Evolutionary conservation across 1,284 basidiomycete genomes (phyloP).

Genomic region (Naganishia sp.): DNA sequence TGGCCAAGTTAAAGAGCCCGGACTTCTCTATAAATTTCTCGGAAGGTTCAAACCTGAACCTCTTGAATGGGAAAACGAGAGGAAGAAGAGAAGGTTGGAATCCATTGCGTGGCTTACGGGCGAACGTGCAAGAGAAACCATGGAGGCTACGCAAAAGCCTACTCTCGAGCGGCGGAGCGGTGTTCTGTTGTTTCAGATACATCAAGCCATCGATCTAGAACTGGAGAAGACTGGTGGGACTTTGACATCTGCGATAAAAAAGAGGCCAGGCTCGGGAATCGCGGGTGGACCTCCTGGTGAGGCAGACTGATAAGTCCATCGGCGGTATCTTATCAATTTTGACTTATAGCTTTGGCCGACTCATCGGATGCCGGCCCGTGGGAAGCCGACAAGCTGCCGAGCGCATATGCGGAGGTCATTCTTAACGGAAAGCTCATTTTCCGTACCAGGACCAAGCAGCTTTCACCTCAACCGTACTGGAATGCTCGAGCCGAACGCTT

Average conservation of each 20-base stretch:
- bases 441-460: slow-evolving; percentile 54
- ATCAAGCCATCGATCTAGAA: slow-evolving; percentile 52
- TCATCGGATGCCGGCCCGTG: slow-evolving; percentile 46
- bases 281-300: slow-evolving; percentile 45
- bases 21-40: slow-evolving; percentile 30
- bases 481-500: slow-evolving; percentile 56
- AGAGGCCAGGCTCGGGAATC: slow-evolving; percentile 24
- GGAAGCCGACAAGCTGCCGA: slow-evolving; percentile 51
- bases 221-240: slow-evolving; percentile 46
- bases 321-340: no score
- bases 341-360: slow-evolving; percentile 40
- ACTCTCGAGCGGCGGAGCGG: slow-evolving; percentile 44
- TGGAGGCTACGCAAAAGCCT: slow-evolving; percentile 49
- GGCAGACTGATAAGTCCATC: background rate
- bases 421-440: slow-evolving; percentile 56
- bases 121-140: slow-evolving; percentile 48
- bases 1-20: slow-evolving; percentile 20
- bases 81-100: slow-evolving; percentile 46
- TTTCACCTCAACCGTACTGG: slow-evolving; percentile 53
- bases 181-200: slow-evolving; percentile 51
- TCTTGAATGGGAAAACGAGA: slow-evolving; percentile 47
- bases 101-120: slow-evolving; percentile 50
- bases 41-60: slow-evolving; percentile 32
- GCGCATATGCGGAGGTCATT: slow-evolving; percentile 54
- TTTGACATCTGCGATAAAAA: slow-evolving; percentile 36